Base-by-base conservation (phyloP, 495 filamentous ascomycete genomes). In the Echria macrotheca region DNA sequence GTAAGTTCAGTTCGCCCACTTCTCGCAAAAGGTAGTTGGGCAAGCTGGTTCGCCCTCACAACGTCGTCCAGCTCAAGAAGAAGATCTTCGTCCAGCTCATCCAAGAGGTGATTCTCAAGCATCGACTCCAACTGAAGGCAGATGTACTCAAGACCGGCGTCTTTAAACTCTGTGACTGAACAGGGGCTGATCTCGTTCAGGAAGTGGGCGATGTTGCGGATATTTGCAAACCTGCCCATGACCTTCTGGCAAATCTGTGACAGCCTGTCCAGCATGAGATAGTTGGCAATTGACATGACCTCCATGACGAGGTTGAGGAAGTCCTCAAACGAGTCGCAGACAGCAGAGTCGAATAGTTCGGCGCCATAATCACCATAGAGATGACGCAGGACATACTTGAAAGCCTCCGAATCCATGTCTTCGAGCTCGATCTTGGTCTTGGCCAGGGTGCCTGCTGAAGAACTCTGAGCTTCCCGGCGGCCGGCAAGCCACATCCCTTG, bases 231-330 rank as follows among this genome's bases (percentile, higher is more conserved):
- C 31, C 76, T 79, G n/a, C 93, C 93, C 50, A 97, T 77, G 35
- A 88, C 69, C 47, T 82, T 82, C 59, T 98, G 93, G 64, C 91
- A 97, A 11, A 91, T 81, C 61, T 95, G 88, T 10, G 85, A 87
- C 21, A 98, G 68, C 22, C 89, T 74, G 61, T 96, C 91, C 28
- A 98, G 78, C 90, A 98, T 95, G 50, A 98, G 73, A 57, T 97
- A 93, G 58, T 98, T 87, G 7, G 89, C 87, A 29, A 89, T 84
- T 46, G 81, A 84, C 77, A 95, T 83, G 24, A 97, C 87, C 50
- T 96, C 91, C 69, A 97, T 76, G n/a, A 96, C 71, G 25, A 93
- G 70, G 55, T 96, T 89, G 8, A 91, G 76, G 51, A 95, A 90
- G 40, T 87, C 82, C 44, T 95, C 89, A 14, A 94, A 69, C 47